Evolutionary conservation across 2,329 filamentous ascomycete genomes (phyloP), one percentile per base, ranked within the genome.

Genomic region (Plenodomus biglobosus): DNA sequence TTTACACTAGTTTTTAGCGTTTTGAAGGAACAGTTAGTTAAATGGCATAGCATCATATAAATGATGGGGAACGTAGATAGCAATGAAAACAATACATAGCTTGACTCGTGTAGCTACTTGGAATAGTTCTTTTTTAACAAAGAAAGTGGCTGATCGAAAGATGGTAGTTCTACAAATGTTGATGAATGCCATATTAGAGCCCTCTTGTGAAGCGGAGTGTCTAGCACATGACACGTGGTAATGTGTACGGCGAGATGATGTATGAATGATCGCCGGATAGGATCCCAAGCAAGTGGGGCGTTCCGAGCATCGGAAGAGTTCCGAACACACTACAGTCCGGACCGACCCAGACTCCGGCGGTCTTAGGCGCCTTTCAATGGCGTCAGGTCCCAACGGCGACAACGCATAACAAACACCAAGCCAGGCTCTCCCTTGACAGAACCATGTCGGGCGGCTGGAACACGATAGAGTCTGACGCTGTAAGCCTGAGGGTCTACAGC

Each of bases 401-500:
- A 55, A 41, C 32, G 40, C 53, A 48, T 41, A 48, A 48, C 46
- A 42, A 40, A 45, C 45, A 35, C 18, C 13, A 32, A 32, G 37
- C 40, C 40, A 18, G 32, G 41, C n/a, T 17, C 24, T 37, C 13
- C 32, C 35, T n/a, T 40, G 37, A 27, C 22, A 44, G 44, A 50
- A 44, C 19, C 37, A 57, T 57, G 56, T 59, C 56, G 44, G 56
- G 54, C 43, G 56, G 55, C 35, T 59, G 56, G 56, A 59, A 59
- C 13, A 59, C 56, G 2, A 59, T 59, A 47, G 56, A 59, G 46
- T 59, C 56, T 3, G 92, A 97, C 78, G 92, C 92, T 73, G 92
- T 95, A 82, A 62, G 83, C 76, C 52, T 47, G 27, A 10, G 3
- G 3, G 6, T 3, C 38, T 6, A 13, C 2, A 13, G 17, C 27